These are phyloP conservation scores for Lactarius sanguifluus DNA, from an alignment of 768 basidiomycete genomes.

Conservation along the genomic window DNA sequence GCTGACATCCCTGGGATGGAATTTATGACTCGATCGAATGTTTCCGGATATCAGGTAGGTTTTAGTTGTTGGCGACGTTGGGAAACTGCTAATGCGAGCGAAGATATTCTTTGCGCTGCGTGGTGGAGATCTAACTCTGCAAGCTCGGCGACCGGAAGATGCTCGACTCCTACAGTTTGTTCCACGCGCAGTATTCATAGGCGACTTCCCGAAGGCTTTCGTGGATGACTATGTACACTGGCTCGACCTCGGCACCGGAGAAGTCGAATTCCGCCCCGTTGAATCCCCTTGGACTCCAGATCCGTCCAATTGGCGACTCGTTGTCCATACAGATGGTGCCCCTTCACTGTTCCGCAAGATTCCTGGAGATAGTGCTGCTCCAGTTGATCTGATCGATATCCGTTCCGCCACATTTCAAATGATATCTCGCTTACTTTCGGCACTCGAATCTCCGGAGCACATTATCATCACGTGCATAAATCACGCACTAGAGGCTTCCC, in stretches of 20 bases:
- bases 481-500: too few species aligned
- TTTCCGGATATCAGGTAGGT: neutral
- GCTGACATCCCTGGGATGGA: too few species aligned
- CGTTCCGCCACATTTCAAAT: too few species aligned
- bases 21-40: neutral
- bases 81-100: neutral
- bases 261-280: too few species aligned
- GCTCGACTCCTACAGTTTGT: constrained; percentile 33
- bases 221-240: too few species aligned
- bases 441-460: too few species aligned
- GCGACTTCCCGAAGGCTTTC: constrained; percentile 31
- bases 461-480: too few species aligned
- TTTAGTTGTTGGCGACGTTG: neutral
- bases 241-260: too few species aligned
- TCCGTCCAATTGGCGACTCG: constrained; percentile 33
- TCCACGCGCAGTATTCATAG: constrained; percentile 34
- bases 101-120: constrained; percentile 2
- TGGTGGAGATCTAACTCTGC: neutral
- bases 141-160: neutral
- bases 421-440: too few species aligned
- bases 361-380: too few species aligned
- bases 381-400: too few species aligned
- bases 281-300: constrained; percentile 20
- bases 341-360: neutral
- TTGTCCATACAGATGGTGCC: neutral